Conservation (phyloP, 345 rosid genomes). For the Turritis glabra region DNA sequence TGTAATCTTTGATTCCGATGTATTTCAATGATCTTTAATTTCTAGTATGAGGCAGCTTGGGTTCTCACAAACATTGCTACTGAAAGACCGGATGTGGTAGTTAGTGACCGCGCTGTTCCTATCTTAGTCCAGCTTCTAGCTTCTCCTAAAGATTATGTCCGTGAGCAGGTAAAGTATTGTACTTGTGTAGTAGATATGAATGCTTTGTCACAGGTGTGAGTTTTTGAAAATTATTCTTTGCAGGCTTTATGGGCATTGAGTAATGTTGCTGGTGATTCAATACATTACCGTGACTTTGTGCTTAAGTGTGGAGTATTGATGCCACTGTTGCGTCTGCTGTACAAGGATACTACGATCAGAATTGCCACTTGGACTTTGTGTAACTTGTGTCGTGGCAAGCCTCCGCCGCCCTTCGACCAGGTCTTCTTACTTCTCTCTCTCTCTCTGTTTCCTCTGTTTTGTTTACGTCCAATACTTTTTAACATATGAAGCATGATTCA, state of each 20-base stretch:
- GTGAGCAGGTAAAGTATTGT: not conserved
- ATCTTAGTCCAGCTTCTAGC: not conserved
- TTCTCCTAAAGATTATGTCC: not conserved
- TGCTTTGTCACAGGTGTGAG: not conserved
- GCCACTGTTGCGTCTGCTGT: not conserved
- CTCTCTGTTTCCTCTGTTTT: not conserved
- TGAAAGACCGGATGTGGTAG: not conserved
- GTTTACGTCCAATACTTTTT: not conserved
- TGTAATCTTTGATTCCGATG: not conserved
- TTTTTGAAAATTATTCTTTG: not conserved
- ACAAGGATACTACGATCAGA: not conserved
- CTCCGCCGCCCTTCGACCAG: not conserved
- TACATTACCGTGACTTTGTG: not conserved
- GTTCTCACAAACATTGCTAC: not conserved
- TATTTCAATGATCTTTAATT: not conserved
- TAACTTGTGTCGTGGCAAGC: not conserved
- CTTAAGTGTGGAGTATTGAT: not conserved
- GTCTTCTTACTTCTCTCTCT: not conserved
- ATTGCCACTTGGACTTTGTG: not conserved
- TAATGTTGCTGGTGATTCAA: not conserved
- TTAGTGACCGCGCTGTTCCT: not conserved
- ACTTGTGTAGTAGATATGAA: not conserved
- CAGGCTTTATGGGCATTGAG: not conserved
- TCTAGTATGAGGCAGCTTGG: not conserved
- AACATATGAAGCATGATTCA: not conserved